Base-by-base conservation (phyloP, 257 asterid genomes). In the Mentha longifolia region DNA sequence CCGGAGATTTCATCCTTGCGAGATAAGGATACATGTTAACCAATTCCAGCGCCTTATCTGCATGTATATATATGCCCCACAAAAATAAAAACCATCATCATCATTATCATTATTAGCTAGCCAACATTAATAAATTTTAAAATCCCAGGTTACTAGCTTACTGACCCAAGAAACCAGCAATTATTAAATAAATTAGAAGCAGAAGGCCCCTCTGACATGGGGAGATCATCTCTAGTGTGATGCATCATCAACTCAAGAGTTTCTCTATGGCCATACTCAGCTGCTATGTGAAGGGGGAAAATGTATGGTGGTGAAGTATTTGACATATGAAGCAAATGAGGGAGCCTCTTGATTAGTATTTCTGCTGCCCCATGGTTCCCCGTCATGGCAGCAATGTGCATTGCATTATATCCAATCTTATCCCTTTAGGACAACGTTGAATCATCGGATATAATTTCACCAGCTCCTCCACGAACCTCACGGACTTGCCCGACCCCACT, bases 1-100 rank as follows among this genome's bases (percentile, higher is more conserved):
- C 0, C 37, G 4, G 37, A 41, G 28, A 16, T 39, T 8, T 20
- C 35, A 62, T 19, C 52, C 15, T 43, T 1, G 56, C 70, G 42
- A 46, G 5, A 13, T 46, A 11, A 64, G 19, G 76, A 60, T 70
- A 70, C 20, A 54, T 64, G n/a, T 71, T 17, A 39, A 57, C 73
- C 76, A 76, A 71, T 5, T 47, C 33, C 13, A 46, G 4, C 16
- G 74, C 80, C 7, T 70, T 9, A 56, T 76, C 80, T 76, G 76
- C 41, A 33, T n/a, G n/a, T n/a, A n/a, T n/a, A n/a, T n/a, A n/a
- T n/a, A n/a, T n/a, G n/a, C n/a, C n/a, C n/a, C n/a, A n/a, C n/a
- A n/a, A n/a, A n/a, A n/a, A n/a, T n/a, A n/a, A n/a, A n/a, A n/a
- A n/a, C n/a, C n/a, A n/a, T n/a, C n/a, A n/a, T n/a, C n/a, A n/a